Conservation (phyloP, 306 rosid species). For the Arachis stenosperma region DNA sequence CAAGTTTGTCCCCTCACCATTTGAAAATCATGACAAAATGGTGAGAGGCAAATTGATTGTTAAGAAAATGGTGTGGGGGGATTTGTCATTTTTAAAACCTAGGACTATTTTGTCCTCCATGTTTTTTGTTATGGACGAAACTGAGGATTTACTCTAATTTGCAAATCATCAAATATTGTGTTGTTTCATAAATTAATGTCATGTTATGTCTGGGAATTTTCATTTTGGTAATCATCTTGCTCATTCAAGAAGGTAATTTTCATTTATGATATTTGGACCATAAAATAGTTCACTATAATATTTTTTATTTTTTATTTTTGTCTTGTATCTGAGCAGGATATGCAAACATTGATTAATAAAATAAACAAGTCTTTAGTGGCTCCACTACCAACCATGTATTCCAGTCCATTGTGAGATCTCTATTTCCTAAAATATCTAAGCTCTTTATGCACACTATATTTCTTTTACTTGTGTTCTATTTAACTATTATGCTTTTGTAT, state of each 20-base stretch:
- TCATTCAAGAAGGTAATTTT: not conserved
- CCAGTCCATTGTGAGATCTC: conserved; percentile 78
- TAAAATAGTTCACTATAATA: not conserved
- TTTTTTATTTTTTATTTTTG: not conserved
- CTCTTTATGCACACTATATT: not conserved
- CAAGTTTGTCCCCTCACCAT: too few relatives aligned
- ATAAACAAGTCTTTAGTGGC: conserved; percentile 96
- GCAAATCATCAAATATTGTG: conserved; percentile 9
- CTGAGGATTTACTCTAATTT: conserved; percentile 2
- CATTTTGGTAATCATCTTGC: not conserved
- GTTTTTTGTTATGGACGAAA: too few relatives aligned
- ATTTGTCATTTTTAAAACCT: too few relatives aligned
- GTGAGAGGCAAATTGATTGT: too few relatives aligned
- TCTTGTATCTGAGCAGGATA: conserved; percentile 73
- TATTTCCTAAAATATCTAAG: conserved; percentile 29
- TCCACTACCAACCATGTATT: conserved; percentile 91
- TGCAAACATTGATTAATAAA: conserved; percentile 89
- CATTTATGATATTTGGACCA: conserved; percentile 1
- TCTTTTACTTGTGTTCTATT: not conserved
- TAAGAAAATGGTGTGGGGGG: too few relatives aligned
- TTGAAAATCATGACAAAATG: too few relatives aligned
- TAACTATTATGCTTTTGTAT: not conserved
- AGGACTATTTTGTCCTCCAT: too few relatives aligned
- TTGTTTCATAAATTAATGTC: not conserved
- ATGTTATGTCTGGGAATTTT: conserved; percentile 8